These are phyloP conservation scores for Populus trichocarpa DNA, from an alignment of 441 rosid genomes.

Conservation along the genomic window DNA sequence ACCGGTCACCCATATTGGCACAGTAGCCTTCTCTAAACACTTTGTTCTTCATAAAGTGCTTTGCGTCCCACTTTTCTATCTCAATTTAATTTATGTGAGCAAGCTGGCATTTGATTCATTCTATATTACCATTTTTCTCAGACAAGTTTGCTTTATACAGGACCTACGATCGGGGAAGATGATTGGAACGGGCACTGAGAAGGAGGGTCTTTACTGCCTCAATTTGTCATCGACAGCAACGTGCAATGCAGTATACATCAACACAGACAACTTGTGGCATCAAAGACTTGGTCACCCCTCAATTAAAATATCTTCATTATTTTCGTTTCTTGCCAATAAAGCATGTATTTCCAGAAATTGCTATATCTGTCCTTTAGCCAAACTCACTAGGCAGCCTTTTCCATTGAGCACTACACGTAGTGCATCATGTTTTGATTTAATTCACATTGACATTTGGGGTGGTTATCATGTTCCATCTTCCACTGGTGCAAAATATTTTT, in stretches of 20 bases:
- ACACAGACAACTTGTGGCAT: neutral
- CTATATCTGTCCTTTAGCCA: neutral
- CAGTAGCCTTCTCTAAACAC: neutral
- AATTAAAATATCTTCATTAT: neutral
- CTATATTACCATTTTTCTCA: neutral
- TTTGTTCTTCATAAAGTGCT: neutral
- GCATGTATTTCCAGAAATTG: neutral
- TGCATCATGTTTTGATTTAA: neutral
- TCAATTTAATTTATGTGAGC: neutral
- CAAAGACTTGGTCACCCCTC: neutral
- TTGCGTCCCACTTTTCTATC: neutral
- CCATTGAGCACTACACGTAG: neutral
- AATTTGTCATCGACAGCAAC: neutral
- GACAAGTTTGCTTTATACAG: neutral
- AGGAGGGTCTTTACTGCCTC: no score
- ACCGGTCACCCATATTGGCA: neutral
- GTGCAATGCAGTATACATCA: neutral
- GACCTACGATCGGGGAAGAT: neutral
- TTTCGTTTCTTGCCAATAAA: neutral
- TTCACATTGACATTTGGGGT: neutral
- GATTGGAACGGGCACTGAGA: neutral
- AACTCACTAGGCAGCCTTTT: neutral
- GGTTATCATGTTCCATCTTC: neutral
- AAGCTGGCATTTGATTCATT: neutral
- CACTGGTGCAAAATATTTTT: no score